Evolutionary conservation across 192 early-diverging fungal genomes (phyloP).

Genomic region (Rhizophagus clarus): DNA sequence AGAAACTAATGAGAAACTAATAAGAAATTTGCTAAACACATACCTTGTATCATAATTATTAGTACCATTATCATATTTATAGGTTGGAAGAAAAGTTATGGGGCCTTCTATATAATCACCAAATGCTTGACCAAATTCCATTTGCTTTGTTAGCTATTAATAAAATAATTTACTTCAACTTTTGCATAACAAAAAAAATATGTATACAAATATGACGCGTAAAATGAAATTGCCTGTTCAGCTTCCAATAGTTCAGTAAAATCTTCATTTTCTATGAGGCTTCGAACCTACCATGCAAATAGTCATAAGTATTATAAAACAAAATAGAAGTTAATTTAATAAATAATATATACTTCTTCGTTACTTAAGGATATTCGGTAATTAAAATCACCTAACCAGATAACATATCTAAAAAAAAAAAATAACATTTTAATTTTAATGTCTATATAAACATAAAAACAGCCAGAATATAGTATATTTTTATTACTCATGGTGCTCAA

Average conservation of each 20-base stretch:
- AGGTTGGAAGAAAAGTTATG: slow-evolving; percentile 76
- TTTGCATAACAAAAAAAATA: slow-evolving; percentile 25
- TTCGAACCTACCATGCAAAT: slow-evolving; percentile 41
- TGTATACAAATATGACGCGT: not conserved
- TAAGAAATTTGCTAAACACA: not conserved
- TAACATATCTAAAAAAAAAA: slow-evolving; percentile 46
- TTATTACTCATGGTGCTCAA: slow-evolving; percentile 80
- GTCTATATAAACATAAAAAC: not conserved
- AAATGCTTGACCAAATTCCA: slow-evolving; percentile 67
- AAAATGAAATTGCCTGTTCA: slow-evolving; percentile 55
- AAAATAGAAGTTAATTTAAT: not conserved
- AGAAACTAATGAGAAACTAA: too few species aligned
- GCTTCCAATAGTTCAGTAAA: slow-evolving; percentile 53
- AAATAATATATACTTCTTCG: slow-evolving; percentile 57
- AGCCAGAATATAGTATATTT: slow-evolving; percentile 2
- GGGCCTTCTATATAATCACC: slow-evolving; percentile 74
- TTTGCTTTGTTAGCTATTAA: slow-evolving; percentile 53
- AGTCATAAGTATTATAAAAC: not conserved
- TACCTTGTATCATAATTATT: slow-evolving; percentile 72
- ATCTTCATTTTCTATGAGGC: slow-evolving; percentile 43
- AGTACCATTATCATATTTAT: slow-evolving; percentile 80
- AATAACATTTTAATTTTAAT: too few species aligned
- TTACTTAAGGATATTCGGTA: slow-evolving; percentile 81
- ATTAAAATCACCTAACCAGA: slow-evolving; percentile 96
- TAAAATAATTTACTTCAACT: slow-evolving; percentile 25